Percentiles rank a stretch among this genome's conserved stretches.
phyloP scores from a whole-genome alignment of 2,329 filamentous ascomycete genomes.

The Paramyrothecium roridum region DNA sequence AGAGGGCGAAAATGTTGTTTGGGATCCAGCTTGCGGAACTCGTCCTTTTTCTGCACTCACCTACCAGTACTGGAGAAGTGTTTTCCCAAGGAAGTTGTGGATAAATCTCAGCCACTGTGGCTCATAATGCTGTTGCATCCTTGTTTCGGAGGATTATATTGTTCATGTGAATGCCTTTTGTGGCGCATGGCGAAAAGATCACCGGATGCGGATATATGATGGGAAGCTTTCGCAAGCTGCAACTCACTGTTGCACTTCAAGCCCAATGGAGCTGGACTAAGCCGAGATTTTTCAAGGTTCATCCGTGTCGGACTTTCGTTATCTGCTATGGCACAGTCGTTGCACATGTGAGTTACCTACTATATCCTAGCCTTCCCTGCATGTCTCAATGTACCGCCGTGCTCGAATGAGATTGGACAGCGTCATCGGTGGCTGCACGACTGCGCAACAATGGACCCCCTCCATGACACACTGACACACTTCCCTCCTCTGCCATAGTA shows the following conservation, averaged over 20 bases:
- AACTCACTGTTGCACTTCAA: background rate
- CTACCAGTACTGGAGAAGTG: too few relatives aligned
- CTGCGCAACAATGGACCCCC: background rate
- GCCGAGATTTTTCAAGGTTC: background rate
- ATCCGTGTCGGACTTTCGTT: background rate
- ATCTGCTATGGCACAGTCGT: background rate
- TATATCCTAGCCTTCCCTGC: conserved; percentile 5
- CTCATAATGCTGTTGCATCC: too few relatives aligned
- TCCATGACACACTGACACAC: background rate
- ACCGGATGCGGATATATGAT: background rate
- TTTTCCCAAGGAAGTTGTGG: too few relatives aligned
- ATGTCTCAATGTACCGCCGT: conserved; percentile 10
- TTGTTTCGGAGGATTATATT: background rate
- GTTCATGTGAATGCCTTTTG: background rate
- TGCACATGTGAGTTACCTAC: conserved; percentile 27
- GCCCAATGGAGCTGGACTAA: background rate
- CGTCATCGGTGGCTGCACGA: conserved; percentile 10
- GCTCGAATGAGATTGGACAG: conserved; percentile 21
- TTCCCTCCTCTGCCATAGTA: background rate
- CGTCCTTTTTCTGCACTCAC: too few relatives aligned
- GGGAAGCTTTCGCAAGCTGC: background rate
- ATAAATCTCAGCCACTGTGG: background rate
- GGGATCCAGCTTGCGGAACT: too few relatives aligned
- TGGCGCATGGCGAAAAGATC: background rate
- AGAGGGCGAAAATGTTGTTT: too few relatives aligned